Percentiles rank a stretch among this genome's conserved stretches.
These are phyloP conservation scores for Oryza brachyantha DNA, from an alignment of 176 grass and related monocot species.

Conservation along the genomic window DNA sequence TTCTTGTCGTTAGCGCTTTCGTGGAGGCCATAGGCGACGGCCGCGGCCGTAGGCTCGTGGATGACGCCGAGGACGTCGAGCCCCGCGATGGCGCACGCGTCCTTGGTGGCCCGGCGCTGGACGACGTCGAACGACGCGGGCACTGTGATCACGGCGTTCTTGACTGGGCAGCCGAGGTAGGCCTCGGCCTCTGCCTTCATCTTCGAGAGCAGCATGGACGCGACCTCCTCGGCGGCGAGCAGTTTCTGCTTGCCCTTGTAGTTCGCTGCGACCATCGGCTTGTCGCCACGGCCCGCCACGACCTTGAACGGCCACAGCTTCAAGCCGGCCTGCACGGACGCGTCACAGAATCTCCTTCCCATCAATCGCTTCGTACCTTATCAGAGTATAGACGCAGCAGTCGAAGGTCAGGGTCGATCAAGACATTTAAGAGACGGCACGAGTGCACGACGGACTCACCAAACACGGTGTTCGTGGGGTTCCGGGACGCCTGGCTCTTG, in stretches of 20 bases:
- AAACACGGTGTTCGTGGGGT: conserved; percentile 11
- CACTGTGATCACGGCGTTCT: conserved; percentile 26
- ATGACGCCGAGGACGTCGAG: conserved; percentile 21
- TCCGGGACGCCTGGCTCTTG: neutral
- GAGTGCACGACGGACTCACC: neutral
- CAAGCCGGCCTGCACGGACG: neutral
- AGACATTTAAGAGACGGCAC: neutral
- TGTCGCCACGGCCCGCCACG: conserved; percentile 3
- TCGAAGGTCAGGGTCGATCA: neutral
- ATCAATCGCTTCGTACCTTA: conserved; percentile 35
- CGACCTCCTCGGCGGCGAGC: conserved; percentile 26
- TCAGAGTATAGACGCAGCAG: neutral
- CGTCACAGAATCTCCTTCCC: conserved; percentile 13
- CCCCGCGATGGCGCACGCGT: conserved; percentile 20
- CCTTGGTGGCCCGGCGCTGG: conserved; percentile 10
- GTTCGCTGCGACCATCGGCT: neutral
- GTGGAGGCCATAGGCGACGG: conserved; percentile 18
- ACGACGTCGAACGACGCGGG: conserved; percentile 29
- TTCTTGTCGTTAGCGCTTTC: neutral
- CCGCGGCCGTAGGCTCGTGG: conserved; percentile 18
- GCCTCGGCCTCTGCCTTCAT: conserved; percentile 6
- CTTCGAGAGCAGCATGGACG: conserved; percentile 29
- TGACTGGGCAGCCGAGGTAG: neutral
- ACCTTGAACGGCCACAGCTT: conserved; percentile 39
- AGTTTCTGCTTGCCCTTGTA: conserved; percentile 31